Base-by-base conservation (phyloP, 2,329 filamentous ascomycete genomes). In the Colletotrichum melonis region DNA sequence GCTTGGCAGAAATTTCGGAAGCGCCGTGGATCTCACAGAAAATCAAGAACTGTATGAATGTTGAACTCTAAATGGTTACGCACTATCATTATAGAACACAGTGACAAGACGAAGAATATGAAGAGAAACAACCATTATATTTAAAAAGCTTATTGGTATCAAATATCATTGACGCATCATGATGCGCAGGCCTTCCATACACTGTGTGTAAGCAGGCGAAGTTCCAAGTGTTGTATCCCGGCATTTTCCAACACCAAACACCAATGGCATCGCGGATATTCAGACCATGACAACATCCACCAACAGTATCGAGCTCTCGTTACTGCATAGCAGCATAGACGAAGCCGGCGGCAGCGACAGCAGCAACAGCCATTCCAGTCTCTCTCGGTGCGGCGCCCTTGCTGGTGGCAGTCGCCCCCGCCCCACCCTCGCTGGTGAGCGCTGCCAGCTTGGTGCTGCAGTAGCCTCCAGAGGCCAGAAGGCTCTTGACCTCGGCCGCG, bases 291-390 rank as follows among this genome's bases (percentile, higher is more conserved):
- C 16, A n/a, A 46, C 42, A 16, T 16, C 7, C 42, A 19, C 16
- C 19, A 9, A n/a, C 2, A 8, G 2, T 8, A 46, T 46, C 26
- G 19, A 49, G 12, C 26, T 6, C 42, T n/a, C 8, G 3, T 22
- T 7, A 63, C 19, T 54, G 60, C 60, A 52, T 63, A 28, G 42
- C 60, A 19, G 42, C 42, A 24, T 49, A 63, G 28, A 35, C 60
- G 19, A 63, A 63, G 60, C 60, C 42, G 26, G 60, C 57, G 4
- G 57, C 57, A 8, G 57, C 60, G 28, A 19, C 60, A 19, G 60
- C 60, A 19, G 60, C 60, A 63, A 63, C 26, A 16, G 42, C 60
- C 26, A 63, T 63, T 4, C 60, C 60, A 14, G 60, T 35, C 16
- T 63, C 60, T 28, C 19, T 52, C 5, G 60, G 59, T 12, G 26